Evolutionary conservation across 202 grass and related monocot genomes (phyloP).

Genomic region (Setaria italica): DNA sequence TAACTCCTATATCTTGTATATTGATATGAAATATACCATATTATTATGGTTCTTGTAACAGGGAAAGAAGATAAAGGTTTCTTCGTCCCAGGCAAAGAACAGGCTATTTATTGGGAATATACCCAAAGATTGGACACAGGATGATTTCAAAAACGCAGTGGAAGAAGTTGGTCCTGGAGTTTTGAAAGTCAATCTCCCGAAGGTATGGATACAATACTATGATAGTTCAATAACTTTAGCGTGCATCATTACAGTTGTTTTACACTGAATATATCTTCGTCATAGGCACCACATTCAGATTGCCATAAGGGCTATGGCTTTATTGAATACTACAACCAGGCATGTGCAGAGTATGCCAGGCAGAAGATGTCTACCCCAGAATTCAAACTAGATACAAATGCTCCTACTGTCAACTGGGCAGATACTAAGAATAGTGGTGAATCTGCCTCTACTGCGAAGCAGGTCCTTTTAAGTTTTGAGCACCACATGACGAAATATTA

Average conservation of each 20-base stretch:
- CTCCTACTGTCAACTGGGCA: constrained; percentile 88
- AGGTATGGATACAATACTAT: constrained; percentile 55
- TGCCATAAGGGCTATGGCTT: constrained; percentile 83
- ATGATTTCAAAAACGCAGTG: constrained; percentile 71
- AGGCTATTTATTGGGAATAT: constrained; percentile 90
- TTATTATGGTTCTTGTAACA: constrained; percentile 50
- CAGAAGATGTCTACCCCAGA: constrained; percentile 82
- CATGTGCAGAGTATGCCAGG: constrained; percentile 89
- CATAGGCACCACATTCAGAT: constrained; percentile 62
- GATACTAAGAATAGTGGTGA: constrained; percentile 75
- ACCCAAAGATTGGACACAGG: constrained; percentile 66
- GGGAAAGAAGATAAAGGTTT: constrained; percentile 78
- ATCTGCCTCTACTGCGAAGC: constrained; percentile 53
- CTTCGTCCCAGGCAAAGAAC: constrained; percentile 79
- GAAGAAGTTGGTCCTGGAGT: constrained; percentile 82
- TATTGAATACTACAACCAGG: constrained; percentile 91
- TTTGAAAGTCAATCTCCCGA: constrained; percentile 72
- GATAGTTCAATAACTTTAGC: constrained; percentile 26
- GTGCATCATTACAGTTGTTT: constrained; percentile 26
- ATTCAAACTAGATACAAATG: constrained; percentile 85
- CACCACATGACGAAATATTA: constrained; percentile 29
- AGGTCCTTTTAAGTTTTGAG: constrained; percentile 51
- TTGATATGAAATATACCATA: constrained; percentile 20
- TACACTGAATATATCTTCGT: constrained; percentile 38
- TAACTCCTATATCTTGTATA: constrained; percentile 25